phyloP scores from a whole-genome alignment of 2,329 filamentous ascomycete genomes.

The Penicillium thymicola region DNA sequence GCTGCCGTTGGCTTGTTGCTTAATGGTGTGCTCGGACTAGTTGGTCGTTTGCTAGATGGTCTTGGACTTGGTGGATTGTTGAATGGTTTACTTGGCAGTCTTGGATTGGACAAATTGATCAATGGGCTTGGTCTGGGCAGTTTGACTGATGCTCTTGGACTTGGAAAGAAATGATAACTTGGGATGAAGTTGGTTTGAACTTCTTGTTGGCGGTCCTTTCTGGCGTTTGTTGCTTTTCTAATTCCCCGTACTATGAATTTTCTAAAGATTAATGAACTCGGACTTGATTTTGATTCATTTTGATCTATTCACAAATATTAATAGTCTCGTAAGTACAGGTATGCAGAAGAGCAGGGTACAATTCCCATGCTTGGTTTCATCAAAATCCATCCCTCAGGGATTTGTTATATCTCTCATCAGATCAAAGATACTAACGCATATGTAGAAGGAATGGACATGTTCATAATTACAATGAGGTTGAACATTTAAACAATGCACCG shows the following conservation, averaged over 20 bases:
- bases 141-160: constrained; percentile 38
- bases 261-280: not conserved
- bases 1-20: constrained; percentile 82
- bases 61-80: constrained; percentile 79
- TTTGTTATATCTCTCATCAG: not conserved
- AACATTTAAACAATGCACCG: not conserved
- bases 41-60: constrained; percentile 74
- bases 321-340: constrained; percentile 8
- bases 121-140: constrained; percentile 52
- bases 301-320: constrained; percentile 12
- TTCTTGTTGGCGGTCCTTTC: not conserved
- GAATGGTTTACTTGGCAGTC: constrained; percentile 69
- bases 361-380: constrained; percentile 5
- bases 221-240: not conserved
- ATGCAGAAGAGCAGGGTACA: not conserved
- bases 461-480: constrained; percentile 11
- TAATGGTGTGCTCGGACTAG: constrained; percentile 77
- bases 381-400: not conserved
- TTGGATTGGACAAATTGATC: constrained; percentile 60
- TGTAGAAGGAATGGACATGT: not conserved
- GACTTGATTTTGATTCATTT: not conserved
- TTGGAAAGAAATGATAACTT: constrained; percentile 50
- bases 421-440: not conserved
- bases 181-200: not conserved
- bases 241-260: not conserved